A percentile compares a stretch with the other conserved stretches of the same genome.
Conservation (phyloP, 2,329 filamentous ascomycete genomes). For the Allantophomopsis lycopodina region DNA sequence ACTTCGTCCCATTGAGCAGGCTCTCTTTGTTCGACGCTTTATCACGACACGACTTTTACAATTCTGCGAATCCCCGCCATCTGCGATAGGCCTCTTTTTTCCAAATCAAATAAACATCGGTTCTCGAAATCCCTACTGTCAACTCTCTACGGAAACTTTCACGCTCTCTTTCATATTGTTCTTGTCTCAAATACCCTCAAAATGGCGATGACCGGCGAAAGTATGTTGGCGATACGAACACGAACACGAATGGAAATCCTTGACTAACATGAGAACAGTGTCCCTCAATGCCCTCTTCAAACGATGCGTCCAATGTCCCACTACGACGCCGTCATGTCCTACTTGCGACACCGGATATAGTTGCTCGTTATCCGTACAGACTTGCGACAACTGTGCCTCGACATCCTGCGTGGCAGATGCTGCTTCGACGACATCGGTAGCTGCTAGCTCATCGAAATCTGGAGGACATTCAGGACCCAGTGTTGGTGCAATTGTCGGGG, state of each 20-base stretch:
- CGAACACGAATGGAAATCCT: not conserved
- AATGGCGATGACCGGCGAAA: not conserved
- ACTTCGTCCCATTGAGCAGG: no score
- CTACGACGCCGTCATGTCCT: slow-evolving; percentile 40
- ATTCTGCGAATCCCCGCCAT: no score
- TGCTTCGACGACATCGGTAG: slow-evolving; percentile 8
- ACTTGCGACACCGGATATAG: slow-evolving; percentile 36
- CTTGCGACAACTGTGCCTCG: slow-evolving; percentile 44
- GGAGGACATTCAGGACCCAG: slow-evolving; percentile 37
- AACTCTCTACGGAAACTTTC: no score
- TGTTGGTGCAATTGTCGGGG: slow-evolving; percentile 78
- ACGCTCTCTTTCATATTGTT: no score
- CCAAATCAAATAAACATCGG: no score
- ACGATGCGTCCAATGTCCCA: slow-evolving; percentile 44
- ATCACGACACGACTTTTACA: no score
- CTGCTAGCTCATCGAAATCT: slow-evolving; percentile 17
- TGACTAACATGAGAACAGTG: slow-evolving; percentile 7
- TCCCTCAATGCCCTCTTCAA: slow-evolving; percentile 28
- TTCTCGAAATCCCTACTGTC: no score
- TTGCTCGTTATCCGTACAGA: slow-evolving; percentile 44
- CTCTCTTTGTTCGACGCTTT: no score
- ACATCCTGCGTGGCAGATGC: slow-evolving; percentile 34
- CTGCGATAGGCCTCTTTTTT: no score
- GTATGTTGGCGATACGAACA: not conserved
- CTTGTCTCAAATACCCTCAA: not conserved